phyloP scores from a whole-genome alignment of 331 rosid genomes.

The Rosa hybrid region DNA sequence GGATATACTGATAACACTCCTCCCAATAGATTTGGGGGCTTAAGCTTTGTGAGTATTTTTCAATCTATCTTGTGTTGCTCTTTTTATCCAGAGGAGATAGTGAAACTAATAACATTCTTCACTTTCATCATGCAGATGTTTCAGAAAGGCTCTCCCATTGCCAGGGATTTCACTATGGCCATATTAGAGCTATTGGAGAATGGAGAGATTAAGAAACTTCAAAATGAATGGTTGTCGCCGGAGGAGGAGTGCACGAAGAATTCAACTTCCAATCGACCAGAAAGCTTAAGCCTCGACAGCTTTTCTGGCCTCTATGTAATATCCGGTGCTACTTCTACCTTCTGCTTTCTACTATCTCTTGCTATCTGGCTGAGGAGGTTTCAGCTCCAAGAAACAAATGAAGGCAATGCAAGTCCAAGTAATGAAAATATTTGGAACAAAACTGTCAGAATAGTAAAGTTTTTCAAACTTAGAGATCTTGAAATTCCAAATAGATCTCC shows the following conservation, averaged over 20 bases:
- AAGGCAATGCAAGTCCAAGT: constrained; percentile 11
- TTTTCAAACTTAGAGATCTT: neutral
- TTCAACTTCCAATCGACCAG: constrained; percentile 23
- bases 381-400: neutral
- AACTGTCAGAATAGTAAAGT: neutral
- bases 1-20: constrained; percentile 36
- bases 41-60: constrained; percentile 55
- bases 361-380: constrained; percentile 10
- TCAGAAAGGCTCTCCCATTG: constrained; percentile 60
- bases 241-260: constrained; percentile 22
- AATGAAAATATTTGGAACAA: constrained; percentile 7
- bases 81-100: neutral
- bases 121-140: constrained; percentile 37
- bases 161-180: constrained; percentile 50
- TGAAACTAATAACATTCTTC: neutral
- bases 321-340: constrained; percentile 45
- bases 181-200: constrained; percentile 45
- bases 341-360: constrained; percentile 43
- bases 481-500: constrained; percentile 9
- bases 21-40: constrained; percentile 55
- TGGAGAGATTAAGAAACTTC: constrained; percentile 38
- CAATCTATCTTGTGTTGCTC: neutral
- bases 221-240: constrained; percentile 46
- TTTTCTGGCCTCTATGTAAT: constrained; percentile 57
- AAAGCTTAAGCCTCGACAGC: constrained; percentile 44